Percentiles rank a stretch among this genome's conserved stretches.
These are phyloP conservation scores for Yamadazyma diddensiae DNA, from an alignment of 1,139 yeast genomes.

Conservation along the genomic window DNA sequence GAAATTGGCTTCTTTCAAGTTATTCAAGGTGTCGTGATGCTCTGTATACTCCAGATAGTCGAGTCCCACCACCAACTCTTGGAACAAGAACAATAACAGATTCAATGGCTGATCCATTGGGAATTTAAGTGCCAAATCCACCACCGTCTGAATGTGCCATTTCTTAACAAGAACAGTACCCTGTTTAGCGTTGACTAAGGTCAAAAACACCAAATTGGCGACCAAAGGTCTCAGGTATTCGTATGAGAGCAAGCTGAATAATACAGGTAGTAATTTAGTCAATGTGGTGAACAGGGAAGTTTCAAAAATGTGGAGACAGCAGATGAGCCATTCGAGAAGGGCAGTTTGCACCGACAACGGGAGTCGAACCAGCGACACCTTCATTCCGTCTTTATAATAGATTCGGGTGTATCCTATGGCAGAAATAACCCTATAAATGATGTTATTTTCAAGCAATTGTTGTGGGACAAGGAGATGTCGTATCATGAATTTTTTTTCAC, in stretches of 20 bases:
- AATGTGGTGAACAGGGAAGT: conserved; percentile 14
- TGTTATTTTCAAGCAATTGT: conserved; percentile 9
- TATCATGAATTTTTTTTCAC: conserved; percentile 15
- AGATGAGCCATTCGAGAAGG: conserved; percentile 32
- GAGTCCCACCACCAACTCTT: conserved; percentile 22
- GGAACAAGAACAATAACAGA: conserved; percentile 23
- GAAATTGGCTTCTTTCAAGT: not conserved
- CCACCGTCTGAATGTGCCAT: conserved; percentile 37
- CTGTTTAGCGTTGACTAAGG: conserved; percentile 16
- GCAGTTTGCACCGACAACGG: conserved; percentile 21
- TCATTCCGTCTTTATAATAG: conserved; percentile 21
- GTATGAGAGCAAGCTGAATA: conserved; percentile 29
- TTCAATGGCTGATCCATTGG: conserved; percentile 34
- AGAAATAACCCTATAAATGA: conserved; percentile 23
- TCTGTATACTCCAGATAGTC: conserved; percentile 15
- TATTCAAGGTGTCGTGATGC: conserved; percentile 2
- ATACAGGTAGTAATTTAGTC: conserved; percentile 22
- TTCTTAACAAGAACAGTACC: conserved; percentile 19
- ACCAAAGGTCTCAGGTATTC: conserved; percentile 34
- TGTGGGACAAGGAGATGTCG: conserved; percentile 15
- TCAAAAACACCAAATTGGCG: conserved; percentile 27
- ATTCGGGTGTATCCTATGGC: conserved; percentile 29
- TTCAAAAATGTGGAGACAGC: conserved; percentile 28
- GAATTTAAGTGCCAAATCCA: conserved; percentile 29
- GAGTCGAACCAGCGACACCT: conserved; percentile 22